Evolutionary conservation across 2,329 filamentous ascomycete genomes (phyloP), one percentile per base, ranked within the genome.

Genomic region (Keithomyces neogunnii): DNA sequence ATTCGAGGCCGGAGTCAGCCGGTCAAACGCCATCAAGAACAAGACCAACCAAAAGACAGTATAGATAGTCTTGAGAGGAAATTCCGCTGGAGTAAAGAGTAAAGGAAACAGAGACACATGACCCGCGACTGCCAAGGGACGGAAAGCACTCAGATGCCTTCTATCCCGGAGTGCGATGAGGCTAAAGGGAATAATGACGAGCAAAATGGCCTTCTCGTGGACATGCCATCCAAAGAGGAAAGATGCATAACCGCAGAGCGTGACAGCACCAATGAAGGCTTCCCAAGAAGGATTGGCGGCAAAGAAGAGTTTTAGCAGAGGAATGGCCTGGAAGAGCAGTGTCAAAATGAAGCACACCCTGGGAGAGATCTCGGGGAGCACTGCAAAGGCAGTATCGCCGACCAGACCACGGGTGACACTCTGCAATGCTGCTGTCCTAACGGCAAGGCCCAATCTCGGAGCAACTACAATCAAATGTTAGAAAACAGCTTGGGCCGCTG

Each of bases 201-300:
- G 80, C 28, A 99, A 78, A 52, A 99, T 88, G 1, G 93, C 93
- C 69, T 99, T 99, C 66, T 99, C 93, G 62, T 99, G 93, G 7
- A 99, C 93, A 64, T 99, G 93, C 90, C 92, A 99, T 51, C 93
- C 92, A 60, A 97, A 97, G 8, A 99, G 77, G 71, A 99, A 99
- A 0, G 92, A 96, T 0, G 92, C 88, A 64, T 96, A 99, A 53
- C 89, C 93, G 63, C 93, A 97, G 13, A 97, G 81, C 0, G 92
- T 96, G 44, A 96, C 80, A 0, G 89, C 86, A 3, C 89, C 89
- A 42, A 97, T 80, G 64, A 99, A 97, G 51, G 81, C 86, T 55
- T 95, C 87, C 88, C 89, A 96, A 0, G 82, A 89, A 2, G 90
- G 89, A 48, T 81, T 63, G 11, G 49, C 51, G 3, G 52, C 46